phyloP scores from a whole-genome alignment of 179 eudicot genomes.

The Carnegiea gigantea region DNA sequence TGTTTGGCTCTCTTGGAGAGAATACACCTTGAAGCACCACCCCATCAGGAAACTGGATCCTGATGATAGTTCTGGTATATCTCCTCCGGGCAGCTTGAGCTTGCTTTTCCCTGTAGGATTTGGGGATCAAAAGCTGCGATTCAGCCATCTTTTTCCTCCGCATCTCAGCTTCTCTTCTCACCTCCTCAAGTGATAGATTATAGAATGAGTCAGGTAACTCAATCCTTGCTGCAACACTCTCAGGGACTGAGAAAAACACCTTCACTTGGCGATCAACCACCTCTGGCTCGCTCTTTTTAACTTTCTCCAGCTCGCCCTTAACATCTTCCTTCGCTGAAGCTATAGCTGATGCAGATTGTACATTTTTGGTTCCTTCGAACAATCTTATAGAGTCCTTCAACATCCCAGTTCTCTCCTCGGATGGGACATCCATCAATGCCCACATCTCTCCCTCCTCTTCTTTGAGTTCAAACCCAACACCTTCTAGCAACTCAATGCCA shows the following conservation, averaged over 20 bases:
- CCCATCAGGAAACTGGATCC: conserved; percentile 93
- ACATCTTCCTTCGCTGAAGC: conserved; percentile 30
- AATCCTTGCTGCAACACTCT: conserved; percentile 76
- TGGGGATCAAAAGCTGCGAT: conserved; percentile 82
- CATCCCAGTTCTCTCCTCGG: conserved; percentile 37
- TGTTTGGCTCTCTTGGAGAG: conserved; percentile 70
- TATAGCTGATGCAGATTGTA: conserved; percentile 27
- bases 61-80: conserved; percentile 55
- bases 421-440: conserved; percentile 84
- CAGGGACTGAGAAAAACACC: conserved; percentile 89
- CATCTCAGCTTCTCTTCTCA: conserved; percentile 80
- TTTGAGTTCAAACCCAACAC: conserved; percentile 70
- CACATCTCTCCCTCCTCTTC: conserved; percentile 92
- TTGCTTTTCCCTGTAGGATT: conserved; percentile 78
- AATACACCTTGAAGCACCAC: conserved; percentile 95
- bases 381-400: conserved; percentile 47
- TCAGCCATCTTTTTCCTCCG: conserved; percentile 81
- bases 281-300: conserved; percentile 31
- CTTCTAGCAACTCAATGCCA: conserved; percentile 76
- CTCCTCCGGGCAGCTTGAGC: conserved; percentile 71
- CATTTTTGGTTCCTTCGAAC: conserved; percentile 44
- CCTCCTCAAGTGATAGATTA: conserved; percentile 64
- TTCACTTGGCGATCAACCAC: conserved; percentile 67
- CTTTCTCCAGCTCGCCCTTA: conserved; percentile 16
- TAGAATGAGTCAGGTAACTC: conserved; percentile 85